Evolutionary conservation across 2,329 filamentous ascomycete genomes (phyloP), one percentile per base, ranked within the genome.

Genomic region (Fusarium marasasianum): DNA sequence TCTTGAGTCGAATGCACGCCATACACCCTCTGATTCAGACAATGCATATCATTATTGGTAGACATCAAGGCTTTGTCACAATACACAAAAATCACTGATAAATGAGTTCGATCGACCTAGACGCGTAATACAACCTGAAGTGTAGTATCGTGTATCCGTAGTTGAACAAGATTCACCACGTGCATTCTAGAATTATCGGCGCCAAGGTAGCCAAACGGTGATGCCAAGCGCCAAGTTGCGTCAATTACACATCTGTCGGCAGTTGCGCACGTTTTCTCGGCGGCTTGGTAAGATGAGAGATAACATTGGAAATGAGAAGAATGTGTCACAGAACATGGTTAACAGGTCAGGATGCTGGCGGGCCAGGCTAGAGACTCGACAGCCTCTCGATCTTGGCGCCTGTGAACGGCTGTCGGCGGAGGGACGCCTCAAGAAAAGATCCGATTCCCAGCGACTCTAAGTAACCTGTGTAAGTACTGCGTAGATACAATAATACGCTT

Each of bases 201-300:
- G 65, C 65, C 54, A 53, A 68, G 53, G 20, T 63, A 3, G 8
- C 26, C 5, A n/a, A 57, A 31, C 38, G 17, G 14, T 37, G 6
- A 22, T 31, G 50, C 44, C 44, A 45, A 60, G 40, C 35, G 51
- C 63, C 40, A 67, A 53, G 63, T n/a, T 43, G 43, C 20, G 14
- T 57, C 20, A 33, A 22, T 38, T 51, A 15, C 20, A 51, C 18
- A n/a, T 29, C 7, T 10, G 6, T 31, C 31, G 40, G 59, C 40
- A 44, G 24, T 51, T 58, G 12, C 1, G 20, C 9, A 29, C 35
- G 20, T 55, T 55, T 29, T 22, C 10, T 55, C 35, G 20, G 51
- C 11, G 24, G 22, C 31, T 45, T 65, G 17, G 3, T 11, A 5
- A 38, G 22, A 20, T 6, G 20, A 9, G 3, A 18, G 24, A 26